Evolutionary conservation across 129 eudicot species (phyloP).

Genomic region (Daucus carota): DH1_v3.0 NC_030389.2:42826501-42827000

Average conservation of each 20-base stretch:
- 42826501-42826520: too few relatives aligned
- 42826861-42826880: background rate
- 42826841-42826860: conserved; percentile 1
- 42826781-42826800: background rate
- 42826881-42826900: background rate
- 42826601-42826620: background rate
- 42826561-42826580: background rate
- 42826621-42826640: background rate
- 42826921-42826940: conserved; percentile 19
- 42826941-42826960: conserved; percentile 22
- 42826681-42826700: background rate
- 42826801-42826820: background rate
- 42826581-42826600: background rate
- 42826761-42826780: background rate
- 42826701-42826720: conserved; percentile 1
- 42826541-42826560: background rate
- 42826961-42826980: conserved; percentile 31
- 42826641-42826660: background rate
- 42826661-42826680: background rate
- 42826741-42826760: background rate
- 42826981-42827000: conserved; percentile 44
- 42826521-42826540: too few relatives aligned
- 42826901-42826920: background rate
- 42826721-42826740: background rate
- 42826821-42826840: background rate